Conservation (phyloP, 108 stramenopile species). For the Discostella stelligeroides region DNA sequence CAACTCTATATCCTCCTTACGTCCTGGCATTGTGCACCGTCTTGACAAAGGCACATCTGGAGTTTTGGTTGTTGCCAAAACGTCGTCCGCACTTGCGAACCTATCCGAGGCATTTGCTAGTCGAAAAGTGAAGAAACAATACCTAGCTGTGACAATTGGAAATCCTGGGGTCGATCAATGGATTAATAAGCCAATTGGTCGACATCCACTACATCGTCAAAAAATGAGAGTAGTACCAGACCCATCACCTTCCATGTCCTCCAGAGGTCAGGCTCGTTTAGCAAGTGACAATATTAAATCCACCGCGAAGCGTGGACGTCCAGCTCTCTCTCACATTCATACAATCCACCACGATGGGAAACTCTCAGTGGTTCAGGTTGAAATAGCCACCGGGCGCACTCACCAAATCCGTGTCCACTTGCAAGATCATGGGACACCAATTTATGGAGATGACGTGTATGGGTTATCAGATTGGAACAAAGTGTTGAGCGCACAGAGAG, state of each 20-base stretch:
- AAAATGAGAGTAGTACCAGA: constrained; percentile 92
- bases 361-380: constrained; percentile 82
- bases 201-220: constrained; percentile 92
- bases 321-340: constrained; percentile 83
- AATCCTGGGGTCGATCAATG: constrained; percentile 79
- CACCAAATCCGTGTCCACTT: constrained; percentile 94
- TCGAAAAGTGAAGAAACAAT: constrained; percentile 86
- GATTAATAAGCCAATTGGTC: constrained; percentile 94
- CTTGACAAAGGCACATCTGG: constrained; percentile 97
- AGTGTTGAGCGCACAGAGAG: constrained; percentile 63
- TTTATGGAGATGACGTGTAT: constrained; percentile 95
- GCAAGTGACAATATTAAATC: constrained; percentile 17
- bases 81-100: constrained; percentile 64
- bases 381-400: constrained; percentile 94
- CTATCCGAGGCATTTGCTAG: constrained; percentile 86
- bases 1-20: constrained; percentile 58
- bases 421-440: constrained; percentile 93
- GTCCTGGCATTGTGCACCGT: constrained; percentile 96
- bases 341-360: constrained; percentile 90
- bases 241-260: constrained; percentile 41
- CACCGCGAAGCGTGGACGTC: constrained; percentile 60
- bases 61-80: constrained; percentile 95
- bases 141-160: constrained; percentile 88
- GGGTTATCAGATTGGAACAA: constrained; percentile 93
- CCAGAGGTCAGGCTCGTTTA: constrained; percentile 32